phyloP scores from a whole-genome alignment of 1,284 basidiomycete genomes.

The Leccinum colubrinum region DNA sequence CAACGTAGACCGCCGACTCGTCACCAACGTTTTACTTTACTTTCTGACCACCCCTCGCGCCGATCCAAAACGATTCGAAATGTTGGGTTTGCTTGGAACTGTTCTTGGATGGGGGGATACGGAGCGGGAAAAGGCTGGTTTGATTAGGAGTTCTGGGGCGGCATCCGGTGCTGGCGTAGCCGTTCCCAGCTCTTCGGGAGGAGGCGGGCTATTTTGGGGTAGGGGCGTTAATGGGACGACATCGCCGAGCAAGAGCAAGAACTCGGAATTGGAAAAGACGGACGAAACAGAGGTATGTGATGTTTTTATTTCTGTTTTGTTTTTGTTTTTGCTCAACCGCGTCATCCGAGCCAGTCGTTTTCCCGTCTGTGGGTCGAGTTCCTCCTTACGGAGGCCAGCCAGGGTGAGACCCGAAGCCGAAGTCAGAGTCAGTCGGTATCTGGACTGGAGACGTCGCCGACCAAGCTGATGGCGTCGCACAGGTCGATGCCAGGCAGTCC shows the following conservation, averaged over 20 bases:
- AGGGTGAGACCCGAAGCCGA: conserved; percentile 41
- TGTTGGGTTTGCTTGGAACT: conserved; percentile 85
- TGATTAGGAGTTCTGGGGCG: conserved; percentile 38
- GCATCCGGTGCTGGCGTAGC: conserved; percentile 46
- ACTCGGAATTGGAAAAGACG: conserved; percentile 63
- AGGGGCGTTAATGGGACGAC: conserved; percentile 23
- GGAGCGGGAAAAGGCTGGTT: conserved; percentile 88
- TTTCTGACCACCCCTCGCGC: conserved; percentile 90
- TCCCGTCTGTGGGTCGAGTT: conserved; percentile 96
- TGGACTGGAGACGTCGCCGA: conserved; percentile 28
- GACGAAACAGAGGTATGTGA: conserved; percentile 70
- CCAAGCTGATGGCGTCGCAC: conserved; percentile 32
- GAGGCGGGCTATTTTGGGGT: conserved; percentile 48
- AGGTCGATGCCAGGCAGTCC: conserved; percentile 53
- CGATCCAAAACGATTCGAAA: conserved; percentile 96
- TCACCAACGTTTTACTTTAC: conserved; percentile 92
- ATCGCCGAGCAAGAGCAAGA: conserved; percentile 44
- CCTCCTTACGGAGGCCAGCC: conserved; percentile 82
- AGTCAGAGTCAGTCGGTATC: conserved; percentile 5
- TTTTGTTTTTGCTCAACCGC: background rate
- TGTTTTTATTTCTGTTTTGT: background rate
- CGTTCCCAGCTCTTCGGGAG: conserved; percentile 13
- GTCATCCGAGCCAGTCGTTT: conserved; percentile 70
- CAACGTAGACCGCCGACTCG: conserved; percentile 91
- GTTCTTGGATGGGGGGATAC: conserved; percentile 89